phyloP scores from a whole-genome alignment of 176 grass and related monocot species.

The Oryza nivara region DNA sequence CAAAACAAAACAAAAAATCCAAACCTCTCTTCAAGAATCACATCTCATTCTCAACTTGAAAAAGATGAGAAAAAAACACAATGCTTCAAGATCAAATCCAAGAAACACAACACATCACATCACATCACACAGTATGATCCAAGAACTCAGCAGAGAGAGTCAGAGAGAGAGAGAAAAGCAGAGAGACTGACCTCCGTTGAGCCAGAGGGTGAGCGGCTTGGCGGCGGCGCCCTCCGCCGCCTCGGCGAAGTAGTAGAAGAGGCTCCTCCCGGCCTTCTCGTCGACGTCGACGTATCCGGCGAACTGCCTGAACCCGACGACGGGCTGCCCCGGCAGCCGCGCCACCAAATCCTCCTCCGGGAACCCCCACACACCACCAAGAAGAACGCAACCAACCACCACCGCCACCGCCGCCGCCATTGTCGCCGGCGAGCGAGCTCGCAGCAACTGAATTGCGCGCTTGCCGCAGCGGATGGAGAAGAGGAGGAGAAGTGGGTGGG shows the following conservation, averaged over 20 bases:
- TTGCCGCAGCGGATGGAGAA: background rate
- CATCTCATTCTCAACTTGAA: background rate
- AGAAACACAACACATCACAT: conserved; percentile 13
- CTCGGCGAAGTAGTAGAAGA: conserved; percentile 98
- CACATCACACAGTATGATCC: background rate
- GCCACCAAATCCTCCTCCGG: conserved; percentile 78
- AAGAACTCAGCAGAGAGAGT: background rate
- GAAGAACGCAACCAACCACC: background rate
- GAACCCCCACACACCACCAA: conserved; percentile 30
- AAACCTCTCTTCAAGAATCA: background rate
- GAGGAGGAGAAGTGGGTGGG: background rate
- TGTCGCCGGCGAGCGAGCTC: background rate
- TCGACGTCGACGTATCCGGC: conserved; percentile 90
- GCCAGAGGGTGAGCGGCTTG: conserved; percentile 95
- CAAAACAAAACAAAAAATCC: too few relatives aligned
- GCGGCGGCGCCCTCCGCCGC: conserved; percentile 54
- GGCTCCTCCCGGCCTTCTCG: conserved; percentile 66
- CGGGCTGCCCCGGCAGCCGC: conserved; percentile 73
- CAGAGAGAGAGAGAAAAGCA: background rate
- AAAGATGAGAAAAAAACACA: background rate
- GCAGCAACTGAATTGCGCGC: background rate
- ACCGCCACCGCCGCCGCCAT: conserved; percentile 51
- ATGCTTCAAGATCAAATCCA: background rate
- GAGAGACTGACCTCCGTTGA: conserved; percentile 76
- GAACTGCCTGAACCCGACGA: conserved; percentile 78